Evolutionary conservation across 495 filamentous ascomycete species (phyloP).

Genomic region (Evansstolkia leycettana): DNA sequence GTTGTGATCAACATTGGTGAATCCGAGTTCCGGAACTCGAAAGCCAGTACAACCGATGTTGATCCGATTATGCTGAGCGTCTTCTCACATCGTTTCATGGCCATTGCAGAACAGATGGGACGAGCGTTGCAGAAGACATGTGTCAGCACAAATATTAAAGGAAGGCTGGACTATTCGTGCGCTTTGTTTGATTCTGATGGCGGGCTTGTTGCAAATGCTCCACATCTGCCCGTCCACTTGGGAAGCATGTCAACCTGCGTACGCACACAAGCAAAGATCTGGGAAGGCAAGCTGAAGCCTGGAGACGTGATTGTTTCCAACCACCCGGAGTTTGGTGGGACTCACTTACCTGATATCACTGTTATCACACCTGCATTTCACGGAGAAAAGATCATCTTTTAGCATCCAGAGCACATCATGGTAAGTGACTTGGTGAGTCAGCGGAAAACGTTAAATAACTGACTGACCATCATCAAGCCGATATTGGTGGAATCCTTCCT

Average conservation of each 20-base stretch:
- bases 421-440: neutral
- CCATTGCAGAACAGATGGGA: conserved; percentile 35
- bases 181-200: conserved; percentile 28
- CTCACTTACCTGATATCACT: conserved; percentile 82
- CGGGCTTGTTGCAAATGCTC: conserved; percentile 48
- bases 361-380: conserved; percentile 74
- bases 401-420: conserved; percentile 61
- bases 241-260: conserved; percentile 88
- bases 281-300: conserved; percentile 72
- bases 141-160: conserved; percentile 31
- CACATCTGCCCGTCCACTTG: conserved; percentile 86
- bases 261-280: conserved; percentile 60
- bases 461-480: conserved; percentile 57
- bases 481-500: conserved; percentile 89
- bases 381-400: conserved; percentile 68
- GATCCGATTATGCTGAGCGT: conserved; percentile 16
- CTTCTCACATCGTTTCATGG: conserved; percentile 22
- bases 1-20: conserved; percentile 14
- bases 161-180: conserved; percentile 31
- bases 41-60: conserved; percentile 14
- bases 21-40: conserved; percentile 30
- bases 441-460: neutral
- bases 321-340: conserved; percentile 85
- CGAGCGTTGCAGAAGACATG: conserved; percentile 27
- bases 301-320: conserved; percentile 94